Base-by-base conservation (phyloP, 192 early-diverging fungal genomes). In the Coemansia sp. region DNA sequence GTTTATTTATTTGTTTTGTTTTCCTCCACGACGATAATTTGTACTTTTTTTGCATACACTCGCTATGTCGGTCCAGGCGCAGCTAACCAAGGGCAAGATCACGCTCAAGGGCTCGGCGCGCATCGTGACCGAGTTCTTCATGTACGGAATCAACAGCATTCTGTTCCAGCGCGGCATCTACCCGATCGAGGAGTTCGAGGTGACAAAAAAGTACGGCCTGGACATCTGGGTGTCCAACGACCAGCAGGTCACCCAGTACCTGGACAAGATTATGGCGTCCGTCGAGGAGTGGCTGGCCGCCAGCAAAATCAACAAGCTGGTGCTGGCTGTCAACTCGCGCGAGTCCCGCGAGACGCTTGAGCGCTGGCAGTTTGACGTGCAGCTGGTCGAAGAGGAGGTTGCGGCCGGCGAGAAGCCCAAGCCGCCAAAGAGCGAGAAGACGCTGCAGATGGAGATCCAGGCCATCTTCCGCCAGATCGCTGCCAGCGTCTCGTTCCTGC, bases 341-440 rank as follows among this genome's bases (percentile, higher is more conserved):
- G 89, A 92, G 20, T 89, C 88, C 1, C 74, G 86, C 2, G 85
- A 94, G 53, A 87, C 87, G 8, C 46, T 95, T 3, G 93, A 96
- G 70, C 84, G 93, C 36, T 96, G 93, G 95, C 89, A 95, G 57
- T 98, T 98, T 70, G 90, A 95, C 72, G 81, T 95, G 29, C 78
- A 88, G 22, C 58, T 90, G n/a, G 80, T 83, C 30, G 75, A 86
- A 5, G 30, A 62, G 5, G 39, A 7, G 9, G 53, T 15, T 1
- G 27, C 20, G 15, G 46, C 36, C 8, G 28, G 40, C 15, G 70
- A 57, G 55, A 42, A 53, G 17, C 26, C 53, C 2, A 55, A 34
- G 59, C 54, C 70, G 22, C 46, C 64, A 39, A 74, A 74, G 70
- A 60, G 55, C 46, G 70, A 77, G 31, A 77, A 71, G 68, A 53